These are phyloP conservation scores for Pichia terricola DNA, from an alignment of 1,139 yeast species.

Conservation along the genomic window DNA sequence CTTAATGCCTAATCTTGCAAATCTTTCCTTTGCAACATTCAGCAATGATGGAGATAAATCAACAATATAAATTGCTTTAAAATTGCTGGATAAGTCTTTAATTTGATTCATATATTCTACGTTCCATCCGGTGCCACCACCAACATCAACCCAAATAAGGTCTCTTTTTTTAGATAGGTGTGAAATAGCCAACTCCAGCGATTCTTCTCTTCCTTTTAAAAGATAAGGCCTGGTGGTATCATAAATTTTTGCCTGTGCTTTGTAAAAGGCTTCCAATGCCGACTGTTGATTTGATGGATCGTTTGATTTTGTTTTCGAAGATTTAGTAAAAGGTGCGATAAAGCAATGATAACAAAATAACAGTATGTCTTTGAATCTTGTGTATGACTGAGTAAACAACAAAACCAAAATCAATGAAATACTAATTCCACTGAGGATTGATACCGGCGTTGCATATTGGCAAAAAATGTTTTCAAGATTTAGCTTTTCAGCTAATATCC, in stretches of 20 bases:
- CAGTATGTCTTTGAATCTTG: constrained; percentile 12
- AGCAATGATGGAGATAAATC: constrained; percentile 73
- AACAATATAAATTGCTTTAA: constrained; percentile 60
- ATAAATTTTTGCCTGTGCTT: constrained; percentile 67
- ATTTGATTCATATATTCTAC: constrained; percentile 63
- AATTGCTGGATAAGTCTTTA: constrained; percentile 37
- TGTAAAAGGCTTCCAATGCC: constrained; percentile 62
- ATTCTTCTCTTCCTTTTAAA: constrained; percentile 62
- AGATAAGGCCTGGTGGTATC: constrained; percentile 58
- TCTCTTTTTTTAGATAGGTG: constrained; percentile 38
- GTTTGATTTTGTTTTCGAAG: constrained; percentile 30
- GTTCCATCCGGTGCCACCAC: constrained; percentile 81
- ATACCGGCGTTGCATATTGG: too few species aligned
- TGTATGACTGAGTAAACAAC: not conserved
- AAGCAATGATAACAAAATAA: constrained; percentile 45
- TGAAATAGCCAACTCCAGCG: constrained; percentile 48
- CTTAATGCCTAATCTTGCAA: constrained; percentile 43
- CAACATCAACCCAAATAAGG: constrained; percentile 74
- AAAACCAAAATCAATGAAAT: not conserved
- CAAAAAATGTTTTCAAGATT: too few species aligned
- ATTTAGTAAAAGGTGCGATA: constrained; percentile 51
- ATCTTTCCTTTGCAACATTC: constrained; percentile 57
- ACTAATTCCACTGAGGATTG: too few species aligned
- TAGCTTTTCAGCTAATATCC: too few species aligned
- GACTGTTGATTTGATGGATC: constrained; percentile 47